These are phyloP conservation scores for Pinus albicaulis DNA, from an alignment of 75 land plant species.

Conservation along the genomic window DNA sequence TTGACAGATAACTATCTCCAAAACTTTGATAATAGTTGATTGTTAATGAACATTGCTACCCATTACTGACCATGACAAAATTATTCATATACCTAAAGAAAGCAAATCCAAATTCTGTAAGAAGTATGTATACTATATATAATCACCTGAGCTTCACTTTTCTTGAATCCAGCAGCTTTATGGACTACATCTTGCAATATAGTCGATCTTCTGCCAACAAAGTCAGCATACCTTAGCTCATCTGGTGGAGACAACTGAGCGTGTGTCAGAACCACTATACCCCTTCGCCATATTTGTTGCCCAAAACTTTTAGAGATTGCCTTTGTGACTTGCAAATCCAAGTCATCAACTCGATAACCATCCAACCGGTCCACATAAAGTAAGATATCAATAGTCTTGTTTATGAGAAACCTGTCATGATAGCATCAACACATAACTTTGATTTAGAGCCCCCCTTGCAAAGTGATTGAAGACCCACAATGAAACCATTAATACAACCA, in stretches of 20 bases:
- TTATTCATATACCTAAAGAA: too few relatives aligned
- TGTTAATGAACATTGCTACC: too few relatives aligned
- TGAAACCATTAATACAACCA: neutral
- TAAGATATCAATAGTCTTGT: slow-evolving; percentile 93
- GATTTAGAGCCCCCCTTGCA: neutral
- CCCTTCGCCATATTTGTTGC: slow-evolving; percentile 74
- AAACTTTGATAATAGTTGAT: too few relatives aligned
- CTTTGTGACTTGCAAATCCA: slow-evolving; percentile 83
- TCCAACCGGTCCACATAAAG: slow-evolving; percentile 98
- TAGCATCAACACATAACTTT: neutral
- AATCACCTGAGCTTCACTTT: slow-evolving; percentile 49
- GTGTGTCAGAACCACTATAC: slow-evolving; percentile 85
- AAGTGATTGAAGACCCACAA: neutral
- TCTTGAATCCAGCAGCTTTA: slow-evolving; percentile 56
- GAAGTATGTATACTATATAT: neutral
- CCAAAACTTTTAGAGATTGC: slow-evolving; percentile 90
- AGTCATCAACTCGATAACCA: slow-evolving; percentile 83
- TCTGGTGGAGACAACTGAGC: slow-evolving; percentile 98
- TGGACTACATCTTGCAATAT: slow-evolving; percentile 56
- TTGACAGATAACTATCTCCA: too few relatives aligned
- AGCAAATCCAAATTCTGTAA: too few relatives aligned
- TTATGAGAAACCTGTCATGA: slow-evolving; percentile 80
- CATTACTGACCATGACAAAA: too few relatives aligned
- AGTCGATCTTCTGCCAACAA: slow-evolving; percentile 67
- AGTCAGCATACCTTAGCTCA: slow-evolving; percentile 71